Conservation (phyloP, 768 basidiomycete species). For the Pulveroboletus sp. region DNA sequence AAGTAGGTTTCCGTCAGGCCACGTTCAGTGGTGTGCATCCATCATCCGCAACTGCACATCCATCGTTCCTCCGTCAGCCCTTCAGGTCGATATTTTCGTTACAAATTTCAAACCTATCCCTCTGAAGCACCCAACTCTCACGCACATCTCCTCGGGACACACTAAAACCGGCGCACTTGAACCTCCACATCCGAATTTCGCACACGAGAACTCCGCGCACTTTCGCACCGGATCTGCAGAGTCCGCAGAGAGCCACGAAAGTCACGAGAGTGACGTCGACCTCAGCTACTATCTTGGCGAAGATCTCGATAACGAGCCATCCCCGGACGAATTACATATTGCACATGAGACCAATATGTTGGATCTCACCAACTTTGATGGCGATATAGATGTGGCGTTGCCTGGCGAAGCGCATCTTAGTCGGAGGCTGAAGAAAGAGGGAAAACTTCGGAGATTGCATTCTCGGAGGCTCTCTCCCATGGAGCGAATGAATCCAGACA, state of each 20-base stretch:
- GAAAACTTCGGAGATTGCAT: conserved; percentile 52
- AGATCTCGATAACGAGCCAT: conserved; percentile 30
- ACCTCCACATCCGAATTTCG: conserved; percentile 35
- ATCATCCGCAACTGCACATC: conserved; percentile 60
- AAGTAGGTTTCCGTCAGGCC: conserved; percentile 40
- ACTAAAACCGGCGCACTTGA: conserved; percentile 21
- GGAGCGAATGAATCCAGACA: conserved; percentile 12
- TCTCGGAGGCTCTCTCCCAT: conserved; percentile 31
- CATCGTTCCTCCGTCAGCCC: conserved; percentile 43
- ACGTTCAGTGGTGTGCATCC: conserved; percentile 75
- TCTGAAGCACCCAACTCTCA: conserved; percentile 6
- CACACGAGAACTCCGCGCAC: conserved; percentile 6
- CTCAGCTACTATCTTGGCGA: conserved; percentile 42
- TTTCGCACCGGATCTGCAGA: conserved; percentile 17
- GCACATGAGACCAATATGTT: conserved; percentile 50
- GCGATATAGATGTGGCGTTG: conserved; percentile 58
- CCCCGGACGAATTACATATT: conserved; percentile 29
- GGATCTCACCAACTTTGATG: conserved; percentile 77
- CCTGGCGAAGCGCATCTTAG: conserved; percentile 59
- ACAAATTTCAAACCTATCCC: conserved; percentile 49
- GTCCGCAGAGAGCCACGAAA: conserved; percentile 31
- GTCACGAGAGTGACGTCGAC: conserved; percentile 37
- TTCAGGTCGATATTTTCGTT: conserved; percentile 74
- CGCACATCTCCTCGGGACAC: conserved; percentile 5
- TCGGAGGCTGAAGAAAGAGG: conserved; percentile 54